Evolutionary conservation across 2,329 filamentous ascomycete genomes (phyloP).

Genomic region (Microcyclospora tardicrescens): DNA sequence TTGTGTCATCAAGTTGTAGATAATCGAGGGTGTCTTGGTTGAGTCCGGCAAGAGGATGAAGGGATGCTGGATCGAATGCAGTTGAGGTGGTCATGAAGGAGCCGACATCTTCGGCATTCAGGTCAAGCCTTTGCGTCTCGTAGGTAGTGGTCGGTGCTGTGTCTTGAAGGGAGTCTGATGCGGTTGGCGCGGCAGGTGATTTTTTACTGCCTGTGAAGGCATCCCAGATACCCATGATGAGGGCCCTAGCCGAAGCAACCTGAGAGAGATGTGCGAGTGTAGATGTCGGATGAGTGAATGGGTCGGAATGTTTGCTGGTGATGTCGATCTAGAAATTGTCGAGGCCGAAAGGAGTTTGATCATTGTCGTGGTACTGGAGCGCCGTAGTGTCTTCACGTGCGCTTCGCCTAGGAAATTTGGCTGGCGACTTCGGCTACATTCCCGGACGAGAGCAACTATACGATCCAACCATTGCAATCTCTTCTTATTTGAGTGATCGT

Average conservation of each 20-base stretch:
- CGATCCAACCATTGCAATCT: no score
- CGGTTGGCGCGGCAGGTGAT: conserved; percentile 27
- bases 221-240: conserved; percentile 46
- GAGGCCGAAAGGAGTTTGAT: not conserved
- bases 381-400: no score
- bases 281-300: no score
- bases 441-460: no score
- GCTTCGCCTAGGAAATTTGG: no score
- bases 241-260: no score
- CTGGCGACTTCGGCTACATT: no score
- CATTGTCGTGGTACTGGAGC: not conserved
- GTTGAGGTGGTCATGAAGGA: conserved; percentile 68
- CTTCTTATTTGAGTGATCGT: no score
- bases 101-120: conserved; percentile 58
- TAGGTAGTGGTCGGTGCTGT: conserved; percentile 26
- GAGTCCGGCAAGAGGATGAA: conserved; percentile 87
- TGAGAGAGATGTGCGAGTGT: no score
- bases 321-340: conserved; percentile 1
- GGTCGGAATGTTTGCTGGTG: not conserved
- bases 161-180: conserved; percentile 29
- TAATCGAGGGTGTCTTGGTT: conserved; percentile 93
- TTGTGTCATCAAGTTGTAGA: conserved; percentile 81
- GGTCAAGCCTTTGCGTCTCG: conserved; percentile 4
- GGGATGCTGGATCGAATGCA: conserved; percentile 71
- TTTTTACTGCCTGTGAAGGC: conserved; percentile 47